Base-by-base conservation (phyloP, 805 yeast species). In the Pichia eremophila region DNA sequence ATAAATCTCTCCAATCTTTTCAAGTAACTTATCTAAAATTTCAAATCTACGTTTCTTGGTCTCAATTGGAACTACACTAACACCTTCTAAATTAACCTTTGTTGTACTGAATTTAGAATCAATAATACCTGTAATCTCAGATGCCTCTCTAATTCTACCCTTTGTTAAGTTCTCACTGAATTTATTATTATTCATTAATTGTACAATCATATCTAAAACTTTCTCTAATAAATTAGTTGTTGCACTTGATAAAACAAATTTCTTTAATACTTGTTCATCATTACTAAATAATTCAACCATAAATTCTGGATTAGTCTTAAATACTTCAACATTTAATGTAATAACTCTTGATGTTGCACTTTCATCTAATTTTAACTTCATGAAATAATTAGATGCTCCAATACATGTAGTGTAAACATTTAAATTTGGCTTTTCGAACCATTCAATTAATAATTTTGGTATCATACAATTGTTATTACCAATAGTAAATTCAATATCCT, bases 391-490 rank as follows among this genome's bases (percentile, higher is more conserved):
- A 11, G 57, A 40, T 4, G 55, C 49, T 10, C 52, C 45, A n/a
- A 48, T 49, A 29, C 51, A 46, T 11, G 46, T 48, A 1, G 56
- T 55, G 40, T 47, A 52, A 38, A 55, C 56, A 36, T 50, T 54
- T 40, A 58, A 14, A 48, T 40, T 44, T 44, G 25, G 19, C 1
- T 5, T 19, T 4, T 35, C 31, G 18, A 54, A 49, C 46, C 52
- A 55, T 15, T 43, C 45, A 8, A 48, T 14, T 17, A 49, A 44
- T 62, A 46, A 61, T 28, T 58, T 57, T 10, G 81, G 80, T 10
- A 73, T 55, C n/a, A 57, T 61, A 19, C 60, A 57, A 14, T 62
- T 60, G 1, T 64, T 67, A 38, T 59, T 63, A 27, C 74, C 45
- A 1, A 43, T 41, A 4, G 66, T 49, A 49, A 61, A 51, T 9